Percentiles rank a stretch among this genome's conserved stretches.
These are phyloP conservation scores for Trifolium pratense DNA, from an alignment of 306 rosid genomes.

Conservation along the genomic window DNA sequence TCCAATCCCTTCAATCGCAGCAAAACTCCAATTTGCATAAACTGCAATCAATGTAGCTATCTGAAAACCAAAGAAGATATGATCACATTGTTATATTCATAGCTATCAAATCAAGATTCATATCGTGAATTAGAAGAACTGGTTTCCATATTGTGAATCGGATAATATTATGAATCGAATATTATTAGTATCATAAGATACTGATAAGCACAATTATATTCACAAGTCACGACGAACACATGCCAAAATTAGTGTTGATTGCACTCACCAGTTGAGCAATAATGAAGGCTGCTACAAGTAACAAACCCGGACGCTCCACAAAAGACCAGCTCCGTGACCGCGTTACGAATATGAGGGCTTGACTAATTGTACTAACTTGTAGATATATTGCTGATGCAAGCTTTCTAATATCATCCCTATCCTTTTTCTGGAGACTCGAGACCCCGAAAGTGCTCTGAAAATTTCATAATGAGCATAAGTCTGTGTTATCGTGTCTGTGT, in stretches of 20 bases:
- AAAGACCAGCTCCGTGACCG: not conserved
- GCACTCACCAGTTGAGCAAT: constrained; percentile 73
- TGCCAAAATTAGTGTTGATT: not conserved
- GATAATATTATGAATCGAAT: not conserved
- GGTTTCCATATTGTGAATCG: not conserved
- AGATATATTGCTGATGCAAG: constrained; percentile 40
- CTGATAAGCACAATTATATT: not conserved
- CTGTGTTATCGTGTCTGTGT: too few relatives aligned
- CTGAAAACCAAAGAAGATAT: constrained; percentile 44
- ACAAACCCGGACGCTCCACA: not conserved
- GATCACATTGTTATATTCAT: not conserved
- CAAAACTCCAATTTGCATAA: constrained; percentile 78
- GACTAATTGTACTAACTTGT: not conserved
- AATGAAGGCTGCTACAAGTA: constrained; percentile 31
- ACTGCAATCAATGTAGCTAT: constrained; percentile 81
- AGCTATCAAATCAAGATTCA: not conserved
- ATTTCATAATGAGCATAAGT: not conserved
- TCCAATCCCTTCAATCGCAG: constrained; percentile 80
- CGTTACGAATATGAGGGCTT: not conserved
- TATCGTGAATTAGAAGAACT: too few relatives aligned
- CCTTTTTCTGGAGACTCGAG: constrained; percentile 57
- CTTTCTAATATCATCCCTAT: constrained; percentile 55
- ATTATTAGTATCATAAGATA: not conserved
- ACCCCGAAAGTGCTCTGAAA: constrained; percentile 80
- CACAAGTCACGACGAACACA: not conserved